Evolutionary conservation across 305 asterid species (phyloP).

Genomic region (Fraxinus dipetala): DNA sequence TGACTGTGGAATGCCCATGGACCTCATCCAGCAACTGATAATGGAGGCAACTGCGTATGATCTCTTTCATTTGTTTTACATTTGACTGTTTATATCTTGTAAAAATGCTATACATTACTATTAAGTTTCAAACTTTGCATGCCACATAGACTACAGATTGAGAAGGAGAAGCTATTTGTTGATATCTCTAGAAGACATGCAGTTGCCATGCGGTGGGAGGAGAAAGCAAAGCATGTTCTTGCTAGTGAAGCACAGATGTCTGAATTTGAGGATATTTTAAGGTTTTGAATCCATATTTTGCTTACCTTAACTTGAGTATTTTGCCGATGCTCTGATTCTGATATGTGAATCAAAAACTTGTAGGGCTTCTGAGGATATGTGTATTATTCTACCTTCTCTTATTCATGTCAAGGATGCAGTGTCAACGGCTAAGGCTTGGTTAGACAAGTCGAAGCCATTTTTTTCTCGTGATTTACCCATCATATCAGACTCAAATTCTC

Average conservation of each 20-base stretch:
- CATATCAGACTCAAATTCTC: slow-evolving; percentile 39
- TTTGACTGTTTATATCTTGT: slow-evolving; percentile 2
- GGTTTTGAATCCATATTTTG: slow-evolving; percentile 40
- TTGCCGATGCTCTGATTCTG: slow-evolving; percentile 26
- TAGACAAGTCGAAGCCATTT: slow-evolving; percentile 63
- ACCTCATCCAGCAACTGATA: slow-evolving; percentile 53
- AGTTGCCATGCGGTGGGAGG: slow-evolving; percentile 62
- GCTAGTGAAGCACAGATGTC: slow-evolving; percentile 50
- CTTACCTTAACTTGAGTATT: slow-evolving; percentile 12
- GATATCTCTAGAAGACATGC: slow-evolving; percentile 51
- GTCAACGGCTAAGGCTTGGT: slow-evolving; percentile 70
- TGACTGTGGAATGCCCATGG: slow-evolving; percentile 58
- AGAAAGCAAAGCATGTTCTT: slow-evolving; percentile 58
- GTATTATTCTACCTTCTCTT: slow-evolving; percentile 70
- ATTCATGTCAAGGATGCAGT: slow-evolving; percentile 61
- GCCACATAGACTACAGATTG: slow-evolving; percentile 73
- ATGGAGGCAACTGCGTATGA: slow-evolving; percentile 67
- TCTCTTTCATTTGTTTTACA: slow-evolving; percentile 28
- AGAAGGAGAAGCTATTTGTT: slow-evolving; percentile 67
- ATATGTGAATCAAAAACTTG: slow-evolving; percentile 25
- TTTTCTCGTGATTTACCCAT: slow-evolving; percentile 37
- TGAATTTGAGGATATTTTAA: slow-evolving; percentile 69
- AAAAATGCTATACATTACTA: slow-evolving; percentile 18
- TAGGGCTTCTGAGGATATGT: slow-evolving; percentile 69
- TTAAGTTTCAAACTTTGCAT: slow-evolving; percentile 34